Base-by-base conservation (phyloP, 768 basidiomycete species). In the Phanerochaete sordida region DNA sequence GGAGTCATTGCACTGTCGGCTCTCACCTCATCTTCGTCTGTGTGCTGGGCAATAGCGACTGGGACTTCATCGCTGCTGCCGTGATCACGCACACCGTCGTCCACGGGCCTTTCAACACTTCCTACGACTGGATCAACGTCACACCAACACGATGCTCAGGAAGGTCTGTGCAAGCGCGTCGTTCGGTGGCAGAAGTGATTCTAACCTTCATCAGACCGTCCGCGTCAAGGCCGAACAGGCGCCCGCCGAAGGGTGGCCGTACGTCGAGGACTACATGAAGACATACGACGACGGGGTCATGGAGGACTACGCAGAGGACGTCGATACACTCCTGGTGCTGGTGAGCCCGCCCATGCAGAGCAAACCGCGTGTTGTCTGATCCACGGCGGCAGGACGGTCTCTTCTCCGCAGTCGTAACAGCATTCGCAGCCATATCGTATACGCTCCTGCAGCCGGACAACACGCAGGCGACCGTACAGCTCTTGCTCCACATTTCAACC, bases 371-470 rank as follows among this genome's bases (percentile, higher is more conserved):
- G 16, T 13, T 27, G 28, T 31, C 16, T 68, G n/a, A 72, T 70
- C 56, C 69, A 71, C 45, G 70, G 68, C 70, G 37, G 7, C 51
- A 60, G 58, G 58, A 51, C n/a, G 58, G 58, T 8, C 37, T 60
- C 2, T 54, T 60, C 16, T 60, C 58, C n/a, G 58, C 58, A 1
- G 58, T 48, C 12, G 26, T 60, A 23, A 60, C 58, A 4, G 58
- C 51, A 3, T 60, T 60, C 51, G 33, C 35, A 13, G n/a, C 54
- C 2, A 21, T 27, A 27, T 26, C 58, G 5, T 44, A 45, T 16
- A 24, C 2, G 21, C 12, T 35, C 1, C 46, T 60, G 5, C 58
- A 60, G 27, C 24, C 11, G 16, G 58, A 60, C 21, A 19, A 35
- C 70, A 1, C 62, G 62, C 33, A 63, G 66, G 28, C 39, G 12